Conservation (phyloP, 306 rosid species). For the Sechiopsis laciniata region DNA sequence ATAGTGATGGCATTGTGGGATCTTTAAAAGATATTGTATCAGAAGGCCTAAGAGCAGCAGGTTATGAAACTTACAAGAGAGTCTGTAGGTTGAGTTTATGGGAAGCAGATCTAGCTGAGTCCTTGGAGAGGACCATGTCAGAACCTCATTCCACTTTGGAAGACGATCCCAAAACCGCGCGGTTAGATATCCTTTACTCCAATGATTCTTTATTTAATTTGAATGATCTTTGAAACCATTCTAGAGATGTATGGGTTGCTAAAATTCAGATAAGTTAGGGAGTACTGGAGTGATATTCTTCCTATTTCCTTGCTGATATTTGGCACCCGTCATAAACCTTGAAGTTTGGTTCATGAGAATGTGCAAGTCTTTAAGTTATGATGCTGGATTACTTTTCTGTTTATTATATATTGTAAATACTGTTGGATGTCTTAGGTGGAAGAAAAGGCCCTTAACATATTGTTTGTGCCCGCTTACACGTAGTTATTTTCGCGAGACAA, state of each 20-base stretch:
- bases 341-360: too few relatives aligned
- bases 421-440: not conserved
- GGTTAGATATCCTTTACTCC: slow-evolving; percentile 40
- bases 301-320: too few relatives aligned
- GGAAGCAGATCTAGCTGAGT: slow-evolving; percentile 61
- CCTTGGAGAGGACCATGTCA: slow-evolving; percentile 46
- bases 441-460: not conserved
- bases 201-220: slow-evolving; percentile 44
- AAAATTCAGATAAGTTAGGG: too few relatives aligned
- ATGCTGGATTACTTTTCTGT: too few relatives aligned
- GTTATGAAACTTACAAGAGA: slow-evolving; percentile 50
- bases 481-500: too few relatives aligned
- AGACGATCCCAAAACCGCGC: slow-evolving; percentile 28
- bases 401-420: not conserved
- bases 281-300: too few relatives aligned
- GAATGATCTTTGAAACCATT: slow-evolving; percentile 40
- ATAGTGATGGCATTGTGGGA: slow-evolving; percentile 36
- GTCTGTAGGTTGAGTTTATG: slow-evolving; percentile 49
- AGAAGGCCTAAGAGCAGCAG: slow-evolving; percentile 53
- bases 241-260: not conserved
- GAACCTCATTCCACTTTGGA: slow-evolving; percentile 23
- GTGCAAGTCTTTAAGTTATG: too few relatives aligned
- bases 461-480: too few relatives aligned
- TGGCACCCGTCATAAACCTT: too few relatives aligned
- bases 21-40: slow-evolving; percentile 50